phyloP scores from a whole-genome alignment of 164 flowering plant species.

The Houttuynia cordata region DNA sequence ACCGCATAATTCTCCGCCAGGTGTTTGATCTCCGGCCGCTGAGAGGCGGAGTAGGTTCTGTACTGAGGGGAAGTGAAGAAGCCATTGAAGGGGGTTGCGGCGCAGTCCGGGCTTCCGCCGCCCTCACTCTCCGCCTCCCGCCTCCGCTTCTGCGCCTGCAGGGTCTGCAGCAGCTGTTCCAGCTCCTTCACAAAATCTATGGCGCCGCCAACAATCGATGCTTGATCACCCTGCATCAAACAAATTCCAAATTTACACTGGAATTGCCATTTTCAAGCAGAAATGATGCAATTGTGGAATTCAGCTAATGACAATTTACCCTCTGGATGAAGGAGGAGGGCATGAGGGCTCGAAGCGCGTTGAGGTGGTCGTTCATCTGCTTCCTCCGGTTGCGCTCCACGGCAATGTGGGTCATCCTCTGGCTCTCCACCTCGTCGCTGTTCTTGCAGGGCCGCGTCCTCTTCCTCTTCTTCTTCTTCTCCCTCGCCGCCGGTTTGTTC shows the following conservation, averaged over 20 bases:
- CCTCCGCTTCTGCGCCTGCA: conserved; percentile 32
- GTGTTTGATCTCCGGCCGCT: not conserved
- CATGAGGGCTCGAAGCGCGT: conserved; percentile 46
- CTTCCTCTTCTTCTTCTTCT: conserved; percentile 39
- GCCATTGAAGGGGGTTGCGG: conserved; percentile 14
- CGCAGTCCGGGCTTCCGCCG: not conserved
- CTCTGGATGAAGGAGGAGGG: conserved; percentile 49
- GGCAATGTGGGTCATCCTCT: conserved; percentile 62
- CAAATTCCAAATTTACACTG: not conserved
- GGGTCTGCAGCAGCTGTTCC: conserved; percentile 50
- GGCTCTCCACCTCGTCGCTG: conserved; percentile 52
- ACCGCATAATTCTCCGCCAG: not conserved
- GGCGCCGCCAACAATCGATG: conserved; percentile 64
- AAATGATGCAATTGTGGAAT: not conserved
- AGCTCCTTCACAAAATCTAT: conserved; percentile 59
- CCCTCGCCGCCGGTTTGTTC: conserved; percentile 5
- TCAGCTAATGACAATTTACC: conserved; percentile 13
- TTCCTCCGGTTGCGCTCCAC: conserved; percentile 61
- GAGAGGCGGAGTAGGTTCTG: conserved; percentile 11
- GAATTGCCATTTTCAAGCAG: not conserved
- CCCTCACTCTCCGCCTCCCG: conserved; percentile 8
- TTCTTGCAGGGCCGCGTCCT: conserved; percentile 35
- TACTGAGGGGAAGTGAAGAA: conserved; percentile 20
- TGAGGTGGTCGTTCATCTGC: conserved; percentile 64
- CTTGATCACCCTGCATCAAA: conserved; percentile 54